These are phyloP conservation scores for Amniculicola lignicola DNA, from an alignment of 495 filamentous ascomycete species.

Conservation along the genomic window DNA sequence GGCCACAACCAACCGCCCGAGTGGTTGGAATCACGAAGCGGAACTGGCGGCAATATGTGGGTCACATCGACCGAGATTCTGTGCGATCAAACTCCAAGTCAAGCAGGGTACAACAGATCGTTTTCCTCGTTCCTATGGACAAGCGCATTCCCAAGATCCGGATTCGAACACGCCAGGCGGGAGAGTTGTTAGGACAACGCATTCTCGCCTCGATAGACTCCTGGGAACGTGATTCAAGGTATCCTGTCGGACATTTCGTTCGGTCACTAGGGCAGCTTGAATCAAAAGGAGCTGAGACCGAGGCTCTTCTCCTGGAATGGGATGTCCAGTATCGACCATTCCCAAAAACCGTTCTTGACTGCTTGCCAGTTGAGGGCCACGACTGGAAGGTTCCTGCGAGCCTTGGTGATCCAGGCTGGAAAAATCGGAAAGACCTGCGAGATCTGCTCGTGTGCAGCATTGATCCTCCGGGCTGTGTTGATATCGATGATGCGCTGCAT, in stretches of 20 bases:
- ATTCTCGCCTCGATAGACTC: constrained; percentile 94
- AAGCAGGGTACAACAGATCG: constrained; percentile 79
- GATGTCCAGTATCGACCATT: constrained; percentile 98
- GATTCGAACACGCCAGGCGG: constrained; percentile 83
- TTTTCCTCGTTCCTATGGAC: constrained; percentile 96
- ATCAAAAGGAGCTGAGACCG: constrained; percentile 92
- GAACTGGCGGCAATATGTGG: constrained; percentile 97
- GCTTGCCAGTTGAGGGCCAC: constrained; percentile 86
- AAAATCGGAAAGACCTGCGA: constrained; percentile 74
- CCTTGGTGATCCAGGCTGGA: constrained; percentile 79
- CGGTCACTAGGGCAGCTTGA: constrained; percentile 90
- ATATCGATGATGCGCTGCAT: constrained; percentile 97
- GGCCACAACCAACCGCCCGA: constrained; percentile 83
- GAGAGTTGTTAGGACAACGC: constrained; percentile 81
- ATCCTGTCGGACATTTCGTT: constrained; percentile 91
- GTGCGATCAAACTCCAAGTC: constrained; percentile 66
- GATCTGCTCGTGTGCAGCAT: constrained; percentile 93
- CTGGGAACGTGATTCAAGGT: constrained; percentile 89
- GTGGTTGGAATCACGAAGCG: constrained; percentile 91
- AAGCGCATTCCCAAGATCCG: constrained; percentile 95
- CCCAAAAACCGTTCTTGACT: constrained; percentile 90
- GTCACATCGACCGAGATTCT: constrained; percentile 85
- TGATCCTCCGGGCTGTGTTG: constrained; percentile 91
- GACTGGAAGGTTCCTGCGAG: constrained; percentile 84
- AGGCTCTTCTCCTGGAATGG: constrained; percentile 88